Percentiles rank a stretch among this genome's conserved stretches.
phyloP scores from a whole-genome alignment of 164 flowering plant genomes.

The Macadamia tetraphylla region DNA sequence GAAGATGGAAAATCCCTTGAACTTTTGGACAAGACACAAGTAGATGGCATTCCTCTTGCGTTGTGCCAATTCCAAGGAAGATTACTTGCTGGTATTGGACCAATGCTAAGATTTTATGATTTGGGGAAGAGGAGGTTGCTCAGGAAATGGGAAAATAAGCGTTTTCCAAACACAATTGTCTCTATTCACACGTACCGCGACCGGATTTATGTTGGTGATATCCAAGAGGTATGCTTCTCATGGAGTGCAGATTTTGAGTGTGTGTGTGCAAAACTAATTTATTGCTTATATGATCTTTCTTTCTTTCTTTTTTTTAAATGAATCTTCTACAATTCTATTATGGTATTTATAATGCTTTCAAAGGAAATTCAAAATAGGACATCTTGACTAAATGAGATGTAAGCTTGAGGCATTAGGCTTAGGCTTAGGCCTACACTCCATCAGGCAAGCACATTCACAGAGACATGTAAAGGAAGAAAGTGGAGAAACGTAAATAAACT shows the following conservation, averaged over 20 bases:
- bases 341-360: background rate
- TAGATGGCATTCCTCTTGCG: constrained; percentile 94
- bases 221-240: constrained; percentile 75
- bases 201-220: constrained; percentile 95
- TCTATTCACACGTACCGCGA: constrained; percentile 94
- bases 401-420: no score
- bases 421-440: no score
- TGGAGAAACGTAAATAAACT: no score
- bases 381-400: no score
- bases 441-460: no score
- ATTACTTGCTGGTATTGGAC: constrained; percentile 91
- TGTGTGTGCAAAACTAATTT: background rate
- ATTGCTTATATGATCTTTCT: background rate
- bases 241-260: background rate
- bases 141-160: constrained; percentile 95
- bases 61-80: constrained; percentile 93
- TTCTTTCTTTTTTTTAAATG: background rate
- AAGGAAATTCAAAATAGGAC: no score
- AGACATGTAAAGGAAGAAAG: no score
- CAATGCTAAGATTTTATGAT: constrained; percentile 86
- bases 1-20: constrained; percentile 91
- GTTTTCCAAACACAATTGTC: constrained; percentile 80
- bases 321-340: background rate
- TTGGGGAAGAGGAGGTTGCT: constrained; percentile 85
- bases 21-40: constrained; percentile 95